Evolutionary conservation across 1,284 basidiomycete species (phyloP).

Genomic region (Xerocomus minutiporus): DNA sequence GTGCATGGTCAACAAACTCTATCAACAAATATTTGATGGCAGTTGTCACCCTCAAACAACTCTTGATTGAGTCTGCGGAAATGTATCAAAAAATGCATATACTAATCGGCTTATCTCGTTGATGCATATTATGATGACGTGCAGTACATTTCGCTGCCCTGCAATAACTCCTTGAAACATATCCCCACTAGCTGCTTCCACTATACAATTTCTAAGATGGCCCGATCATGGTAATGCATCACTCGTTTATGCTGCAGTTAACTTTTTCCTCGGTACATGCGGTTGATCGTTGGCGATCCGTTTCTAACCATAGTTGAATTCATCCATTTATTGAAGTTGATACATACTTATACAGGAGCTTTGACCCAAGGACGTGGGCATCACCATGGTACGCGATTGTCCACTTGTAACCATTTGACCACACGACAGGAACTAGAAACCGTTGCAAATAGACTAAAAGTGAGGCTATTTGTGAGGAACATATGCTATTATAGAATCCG

Average conservation of each 20-base stretch:
- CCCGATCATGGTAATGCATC: too few relatives aligned
- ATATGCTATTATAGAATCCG: neutral
- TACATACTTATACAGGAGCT: neutral
- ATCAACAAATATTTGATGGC: neutral
- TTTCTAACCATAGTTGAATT: neutral
- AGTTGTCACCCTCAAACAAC: neutral
- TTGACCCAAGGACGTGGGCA: neutral
- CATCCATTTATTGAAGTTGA: neutral
- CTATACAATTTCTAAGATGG: too few relatives aligned
- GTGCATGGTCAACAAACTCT: neutral
- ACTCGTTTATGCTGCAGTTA: too few relatives aligned
- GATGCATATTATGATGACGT: too few relatives aligned
- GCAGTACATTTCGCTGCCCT: neutral
- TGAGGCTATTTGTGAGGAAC: neutral
- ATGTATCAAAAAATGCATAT: neutral
- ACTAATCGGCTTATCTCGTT: too few relatives aligned
- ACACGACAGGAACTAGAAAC: neutral
- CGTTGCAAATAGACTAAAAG: neutral
- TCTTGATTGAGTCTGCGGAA: neutral
- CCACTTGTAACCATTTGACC: neutral
- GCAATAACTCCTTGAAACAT: neutral
- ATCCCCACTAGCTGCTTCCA: neutral
- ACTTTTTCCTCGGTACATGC: neutral
- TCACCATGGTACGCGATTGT: neutral
- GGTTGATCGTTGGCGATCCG: neutral